phyloP scores from a whole-genome alignment of 305 asterid genomes.

The Coffea humblotiana region DNA sequence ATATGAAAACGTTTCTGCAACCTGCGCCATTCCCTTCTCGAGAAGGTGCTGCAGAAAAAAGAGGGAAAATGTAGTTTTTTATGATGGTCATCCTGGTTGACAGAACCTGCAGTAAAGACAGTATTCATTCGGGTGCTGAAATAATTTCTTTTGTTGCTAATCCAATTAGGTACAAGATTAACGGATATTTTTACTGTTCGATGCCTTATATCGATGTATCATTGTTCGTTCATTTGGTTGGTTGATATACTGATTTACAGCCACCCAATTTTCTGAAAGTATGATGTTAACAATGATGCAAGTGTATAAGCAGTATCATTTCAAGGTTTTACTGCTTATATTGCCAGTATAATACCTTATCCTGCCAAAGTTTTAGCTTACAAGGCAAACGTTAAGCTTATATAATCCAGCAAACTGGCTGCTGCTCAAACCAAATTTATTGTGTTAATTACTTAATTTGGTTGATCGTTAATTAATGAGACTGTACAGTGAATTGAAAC shows the following conservation, averaged over 20 bases:
- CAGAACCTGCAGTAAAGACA: background rate
- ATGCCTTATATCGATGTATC: background rate
- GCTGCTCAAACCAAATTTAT: too few relatives aligned
- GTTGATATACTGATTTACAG: background rate
- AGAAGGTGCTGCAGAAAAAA: background rate
- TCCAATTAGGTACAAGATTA: background rate
- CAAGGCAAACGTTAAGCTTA: background rate
- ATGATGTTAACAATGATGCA: background rate
- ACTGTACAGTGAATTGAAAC: too few relatives aligned
- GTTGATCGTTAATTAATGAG: too few relatives aligned
- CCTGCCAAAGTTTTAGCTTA: background rate
- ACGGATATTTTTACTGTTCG: background rate
- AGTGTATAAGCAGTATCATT: background rate
- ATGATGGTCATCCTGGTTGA: background rate
- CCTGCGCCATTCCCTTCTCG: background rate
- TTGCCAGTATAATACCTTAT: background rate
- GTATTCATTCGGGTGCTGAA: background rate
- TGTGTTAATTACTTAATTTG: too few relatives aligned
- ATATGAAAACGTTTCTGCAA: conserved; percentile 36
- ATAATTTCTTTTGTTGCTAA: background rate
- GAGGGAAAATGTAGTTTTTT: background rate
- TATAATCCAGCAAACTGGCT: too few relatives aligned
- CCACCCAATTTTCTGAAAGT: background rate
- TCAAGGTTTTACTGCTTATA: background rate
- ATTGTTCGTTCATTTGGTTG: background rate